Base-by-base conservation (phyloP, 108 stramenopile species). In the Discostella stelligeroides region DNA sequence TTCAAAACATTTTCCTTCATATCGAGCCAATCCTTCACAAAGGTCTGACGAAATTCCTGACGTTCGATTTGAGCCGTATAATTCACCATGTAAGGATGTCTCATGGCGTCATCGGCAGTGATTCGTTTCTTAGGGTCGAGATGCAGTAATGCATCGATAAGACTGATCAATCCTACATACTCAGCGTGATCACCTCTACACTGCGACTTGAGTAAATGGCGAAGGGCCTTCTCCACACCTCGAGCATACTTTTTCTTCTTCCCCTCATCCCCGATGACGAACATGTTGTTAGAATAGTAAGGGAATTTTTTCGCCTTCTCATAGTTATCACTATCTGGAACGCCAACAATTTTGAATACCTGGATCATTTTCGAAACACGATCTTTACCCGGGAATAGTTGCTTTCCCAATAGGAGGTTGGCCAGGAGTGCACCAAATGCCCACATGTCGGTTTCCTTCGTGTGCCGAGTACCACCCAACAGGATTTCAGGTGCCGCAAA, bases 371-470 rank as follows among this genome's bases (percentile, higher is more conserved):
- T 75, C 30, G 87, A 79, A 55, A 82, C 64, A 38, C 88, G 72
- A 65, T 90, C 90, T 70, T 86, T 85, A 14, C 87, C 89, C 14
- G 84, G 66, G 66, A 88, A 94, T n/a, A 86, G 54, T n/a, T 90
- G 87, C 58, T 88, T 91, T 20, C 82, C 74, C 42, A 94, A 68
- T 8, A 94, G 78, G 30, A 94, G 68, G 61, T 91, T 82, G 4
- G 90, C 88, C 29, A 94, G 50, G 34, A 94, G 58, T 67, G 88
- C 85, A 18, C 87, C 92, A n/a, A 91, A 57, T n/a, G 88, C 72
- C 89, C 89, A 94, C 55, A 94, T 82, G 60, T 94, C 92, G 9
- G 83, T 91, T 55, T 90, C 88, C 57, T 84, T 88, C 0, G 88
- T 90, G 70, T 85, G 72, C 49, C 86, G 80, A 20, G 85, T 84